Percentiles rank a stretch among this genome's conserved stretches.
Conservation (phyloP, 768 basidiomycete species). For the Lentinula edodes region DNA sequence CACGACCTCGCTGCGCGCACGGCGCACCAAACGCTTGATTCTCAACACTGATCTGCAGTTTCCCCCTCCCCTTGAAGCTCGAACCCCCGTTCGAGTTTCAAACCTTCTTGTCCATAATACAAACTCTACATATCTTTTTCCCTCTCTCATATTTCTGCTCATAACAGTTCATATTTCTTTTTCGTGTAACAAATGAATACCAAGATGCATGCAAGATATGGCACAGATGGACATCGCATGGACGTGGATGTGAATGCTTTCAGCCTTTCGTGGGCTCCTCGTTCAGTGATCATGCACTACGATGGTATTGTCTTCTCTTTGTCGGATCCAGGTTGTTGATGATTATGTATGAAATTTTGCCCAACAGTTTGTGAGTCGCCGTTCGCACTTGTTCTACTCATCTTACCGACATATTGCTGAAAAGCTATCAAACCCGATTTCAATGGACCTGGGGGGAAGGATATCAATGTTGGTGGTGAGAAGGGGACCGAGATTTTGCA, state of each 20-base stretch:
- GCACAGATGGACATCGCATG: not conserved
- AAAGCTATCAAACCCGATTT: constrained; percentile 13
- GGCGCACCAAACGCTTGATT: no score
- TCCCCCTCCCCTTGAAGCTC: not conserved
- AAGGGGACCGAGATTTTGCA: constrained; percentile 25
- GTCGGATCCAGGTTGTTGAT: not conserved
- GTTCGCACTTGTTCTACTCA: not conserved
- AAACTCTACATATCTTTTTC: no score
- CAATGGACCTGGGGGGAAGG: constrained; percentile 13
- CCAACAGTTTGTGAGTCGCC: not conserved
- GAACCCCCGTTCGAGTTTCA: not conserved
- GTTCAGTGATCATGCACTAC: constrained; percentile 17
- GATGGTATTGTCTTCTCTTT: constrained; percentile 13
- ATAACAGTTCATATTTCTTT: not conserved
- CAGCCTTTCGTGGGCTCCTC: constrained; percentile 13
- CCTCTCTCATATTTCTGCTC: no score
- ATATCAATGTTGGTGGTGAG: constrained; percentile 17
- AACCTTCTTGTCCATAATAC: not conserved
- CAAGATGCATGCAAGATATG: not conserved
- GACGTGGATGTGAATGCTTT: constrained; percentile 17
- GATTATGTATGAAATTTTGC: not conserved
- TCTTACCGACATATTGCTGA: not conserved
- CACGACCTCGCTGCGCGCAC: not conserved
- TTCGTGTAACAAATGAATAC: not conserved
- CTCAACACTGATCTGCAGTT: no score